Evolutionary conservation across 1,284 basidiomycete species (phyloP), one percentile per base, ranked within the genome.

Genomic region (Rhodotorula sp.): DNA sequence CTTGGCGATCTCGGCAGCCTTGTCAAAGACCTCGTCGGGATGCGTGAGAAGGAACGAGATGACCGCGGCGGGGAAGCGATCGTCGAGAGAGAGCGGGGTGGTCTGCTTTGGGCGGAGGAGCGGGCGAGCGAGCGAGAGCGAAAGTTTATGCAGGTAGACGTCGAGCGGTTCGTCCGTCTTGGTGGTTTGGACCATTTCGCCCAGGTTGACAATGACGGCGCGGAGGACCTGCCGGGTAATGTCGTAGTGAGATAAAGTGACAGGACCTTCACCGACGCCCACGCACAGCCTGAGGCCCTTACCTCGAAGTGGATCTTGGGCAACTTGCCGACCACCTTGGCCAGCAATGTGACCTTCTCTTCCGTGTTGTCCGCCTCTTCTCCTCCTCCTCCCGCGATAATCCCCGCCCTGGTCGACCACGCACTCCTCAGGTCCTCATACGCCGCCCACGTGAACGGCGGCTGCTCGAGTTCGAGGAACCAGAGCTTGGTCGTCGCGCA

Each of bases 401-500:
- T 55, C 12, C 45, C 28, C 23, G 70, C 65, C 34, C 73, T 52
- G 18, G 50, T 61, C 2, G 74, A 73, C 57, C 76, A 78, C 38
- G 75, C 23, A 5, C 31, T 38, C 16, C 71, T 69, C n/a, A 77
- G 43, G 47, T 79, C 77, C 26, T 73, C 72, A 47, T 78, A 79
- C 31, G 71, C 65, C 7, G 60, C n/a, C 43, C 54, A 76, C 38
- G 63, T 57, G 52, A 76, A 59, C 15, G 72, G 58, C 3, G 76
- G 69, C 5, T 65, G 49, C 16, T 77, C 75, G 34, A 79, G 71
- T 56, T 78, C 78, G n/a, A 79, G 69, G 5, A 78, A 68, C 67
- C 73, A 79, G 4, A 79, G 68, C 68, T 79, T 79, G 60, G 74
- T 59, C 12, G 66, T 63, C n/a, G 68, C 62, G 38, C 72, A 77